Evolutionary conservation across 2,329 filamentous ascomycete species (phyloP).

Genomic region (Ilyonectria destructans): DNA sequence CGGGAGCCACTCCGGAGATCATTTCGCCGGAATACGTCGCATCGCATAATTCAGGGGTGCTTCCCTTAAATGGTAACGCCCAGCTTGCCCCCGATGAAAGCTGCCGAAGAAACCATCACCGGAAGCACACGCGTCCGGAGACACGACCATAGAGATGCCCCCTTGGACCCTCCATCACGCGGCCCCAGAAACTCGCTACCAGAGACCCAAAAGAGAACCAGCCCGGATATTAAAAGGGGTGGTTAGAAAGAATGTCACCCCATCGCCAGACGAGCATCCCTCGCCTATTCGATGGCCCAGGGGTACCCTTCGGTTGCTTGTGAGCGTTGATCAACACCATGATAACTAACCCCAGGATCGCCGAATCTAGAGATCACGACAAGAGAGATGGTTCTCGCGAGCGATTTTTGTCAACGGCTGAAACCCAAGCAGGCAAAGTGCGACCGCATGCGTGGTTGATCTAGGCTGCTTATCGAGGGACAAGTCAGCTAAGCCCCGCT

Average conservation of each 20-base stretch:
- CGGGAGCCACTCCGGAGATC: neutral
- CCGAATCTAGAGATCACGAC: neutral
- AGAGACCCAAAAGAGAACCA: neutral
- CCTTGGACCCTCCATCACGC: neutral
- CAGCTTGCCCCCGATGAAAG: neutral
- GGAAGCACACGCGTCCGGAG: neutral
- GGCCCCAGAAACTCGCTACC: neutral
- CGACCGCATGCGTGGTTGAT: neutral
- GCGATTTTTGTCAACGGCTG: neutral
- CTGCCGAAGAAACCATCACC: neutral
- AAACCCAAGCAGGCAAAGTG: neutral
- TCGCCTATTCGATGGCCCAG: neutral
- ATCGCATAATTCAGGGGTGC: neutral
- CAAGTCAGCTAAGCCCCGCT: conserved; percentile 11
- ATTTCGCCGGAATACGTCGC: neutral
- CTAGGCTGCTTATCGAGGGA: conserved; percentile 4
- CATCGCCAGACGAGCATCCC: neutral
- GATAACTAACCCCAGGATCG: neutral
- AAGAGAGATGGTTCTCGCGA: neutral
- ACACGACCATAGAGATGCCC: neutral
- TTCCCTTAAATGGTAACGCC: neutral
- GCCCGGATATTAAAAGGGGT: neutral
- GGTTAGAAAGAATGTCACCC: neutral
- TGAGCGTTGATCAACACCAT: neutral
- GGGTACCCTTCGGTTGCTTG: neutral